A percentile compares a stretch with the other conserved stretches of the same genome.
Conservation (phyloP, 2,329 filamentous ascomycete species). For the Colletotrichum navitas region DNA sequence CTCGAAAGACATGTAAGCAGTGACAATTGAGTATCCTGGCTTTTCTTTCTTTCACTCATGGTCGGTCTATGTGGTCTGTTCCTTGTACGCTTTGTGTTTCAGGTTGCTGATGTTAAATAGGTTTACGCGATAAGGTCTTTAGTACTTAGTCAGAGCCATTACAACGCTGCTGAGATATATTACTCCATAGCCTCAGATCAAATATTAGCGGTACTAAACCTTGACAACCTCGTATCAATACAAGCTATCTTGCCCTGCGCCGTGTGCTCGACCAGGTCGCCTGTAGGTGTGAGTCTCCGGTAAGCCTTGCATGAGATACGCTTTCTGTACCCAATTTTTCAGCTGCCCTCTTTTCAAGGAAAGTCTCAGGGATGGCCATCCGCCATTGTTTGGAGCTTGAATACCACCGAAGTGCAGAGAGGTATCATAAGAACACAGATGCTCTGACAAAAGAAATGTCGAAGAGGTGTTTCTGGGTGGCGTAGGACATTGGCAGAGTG, state of each 20-base stretch:
- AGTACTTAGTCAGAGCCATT: constrained; percentile 26
- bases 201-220: constrained; percentile 42
- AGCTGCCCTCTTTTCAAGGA: constrained; percentile 40
- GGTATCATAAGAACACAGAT: constrained; percentile 37
- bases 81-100: neutral
- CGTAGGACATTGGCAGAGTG: constrained; percentile 51
- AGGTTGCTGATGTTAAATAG: neutral
- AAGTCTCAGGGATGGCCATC: constrained; percentile 51
- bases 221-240: constrained; percentile 50
- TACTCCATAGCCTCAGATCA: constrained; percentile 45
- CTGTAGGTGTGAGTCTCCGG: constrained; percentile 48
- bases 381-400: constrained; percentile 52
- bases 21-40: constrained; percentile 17
- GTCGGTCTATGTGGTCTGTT: constrained; percentile 15
- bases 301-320: constrained; percentile 12
- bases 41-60: constrained; percentile 45
- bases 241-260: constrained; percentile 51
- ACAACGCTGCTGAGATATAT: constrained; percentile 20
- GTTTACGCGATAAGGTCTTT: constrained; percentile 43
- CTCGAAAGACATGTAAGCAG: neutral
- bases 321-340: neutral
- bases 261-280: constrained; percentile 49
- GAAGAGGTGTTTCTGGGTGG: constrained; percentile 51
- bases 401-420: constrained; percentile 49
- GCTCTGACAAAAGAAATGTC: constrained; percentile 47